Conservation (phyloP, 805 yeast genomes). For the Priceomyces haplophilus region DNA sequence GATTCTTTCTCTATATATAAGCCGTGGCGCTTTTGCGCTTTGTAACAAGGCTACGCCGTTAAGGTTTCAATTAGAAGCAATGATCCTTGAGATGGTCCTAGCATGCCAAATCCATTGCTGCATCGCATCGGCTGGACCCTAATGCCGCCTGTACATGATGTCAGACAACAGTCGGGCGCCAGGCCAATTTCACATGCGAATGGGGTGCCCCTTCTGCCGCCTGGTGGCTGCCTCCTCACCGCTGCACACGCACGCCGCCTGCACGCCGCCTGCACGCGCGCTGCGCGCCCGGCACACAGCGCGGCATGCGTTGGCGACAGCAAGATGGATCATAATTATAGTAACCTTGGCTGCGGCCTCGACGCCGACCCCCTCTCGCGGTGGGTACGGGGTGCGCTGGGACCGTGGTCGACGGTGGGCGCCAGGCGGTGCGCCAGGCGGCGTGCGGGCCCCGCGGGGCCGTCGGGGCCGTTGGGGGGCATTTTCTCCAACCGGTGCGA, state of each 20-base stretch:
- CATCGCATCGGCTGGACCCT: neutral
- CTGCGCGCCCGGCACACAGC: no score
- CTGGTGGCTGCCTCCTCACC: neutral
- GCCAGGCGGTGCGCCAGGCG: no score
- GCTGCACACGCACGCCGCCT: neutral
- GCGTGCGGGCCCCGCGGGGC: no score
- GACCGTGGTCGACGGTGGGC: no score
- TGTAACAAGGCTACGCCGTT: neutral
- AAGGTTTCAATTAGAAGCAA: neutral
- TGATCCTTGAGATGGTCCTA: neutral
- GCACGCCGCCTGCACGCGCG: no score
- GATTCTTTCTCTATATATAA: no score
- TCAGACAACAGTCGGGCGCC: neutral
- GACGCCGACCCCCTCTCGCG: no score
- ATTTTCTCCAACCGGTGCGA: no score
- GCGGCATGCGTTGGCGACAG: neutral
- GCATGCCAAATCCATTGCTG: neutral
- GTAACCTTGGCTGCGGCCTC: neutral
- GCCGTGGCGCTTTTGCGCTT: neutral
- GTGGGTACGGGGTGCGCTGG: no score
- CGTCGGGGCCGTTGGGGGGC: no score
- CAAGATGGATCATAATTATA: neutral
- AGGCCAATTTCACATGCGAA: neutral
- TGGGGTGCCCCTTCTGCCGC: slow-evolving; percentile 1
- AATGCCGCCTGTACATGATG: neutral